Evolutionary conservation across 305 asterid genomes (phyloP).

Genomic region (Fraxinus nigra): DNA sequence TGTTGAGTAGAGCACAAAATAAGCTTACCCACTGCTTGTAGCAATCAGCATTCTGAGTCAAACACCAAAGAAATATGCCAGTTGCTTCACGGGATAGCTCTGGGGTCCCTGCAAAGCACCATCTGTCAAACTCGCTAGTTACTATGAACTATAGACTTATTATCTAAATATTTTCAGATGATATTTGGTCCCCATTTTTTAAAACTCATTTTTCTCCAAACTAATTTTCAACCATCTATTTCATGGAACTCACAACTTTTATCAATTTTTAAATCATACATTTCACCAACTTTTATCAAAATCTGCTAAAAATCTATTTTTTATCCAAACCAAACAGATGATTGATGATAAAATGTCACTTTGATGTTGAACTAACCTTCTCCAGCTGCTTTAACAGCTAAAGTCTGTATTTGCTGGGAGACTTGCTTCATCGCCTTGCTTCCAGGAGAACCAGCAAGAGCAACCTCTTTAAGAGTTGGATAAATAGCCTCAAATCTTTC

Average conservation of each 20-base stretch:
- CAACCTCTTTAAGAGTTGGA: constrained; percentile 74
- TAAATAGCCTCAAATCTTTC: constrained; percentile 82
- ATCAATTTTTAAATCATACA: background rate
- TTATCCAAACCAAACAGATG: background rate
- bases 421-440: constrained; percentile 93
- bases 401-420: constrained; percentile 55
- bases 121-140: background rate
- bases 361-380: constrained; percentile 49
- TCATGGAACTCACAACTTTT: background rate
- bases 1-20: background rate
- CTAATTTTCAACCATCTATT: background rate
- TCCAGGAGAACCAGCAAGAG: constrained; percentile 85
- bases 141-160: background rate
- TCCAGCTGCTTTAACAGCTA: constrained; percentile 57
- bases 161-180: background rate
- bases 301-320: background rate
- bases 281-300: background rate
- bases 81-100: constrained; percentile 46
- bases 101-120: constrained; percentile 34
- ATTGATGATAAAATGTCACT: background rate
- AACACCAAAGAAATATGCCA: constrained; percentile 39
- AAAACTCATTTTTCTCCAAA: background rate
- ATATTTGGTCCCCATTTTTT: background rate
- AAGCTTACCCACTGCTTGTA: constrained; percentile 42
- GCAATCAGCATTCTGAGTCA: constrained; percentile 41